Evolutionary conservation across 371 early-diverging fungal species (phyloP).

Genomic region (Rhizopus arrhizus): DNA sequence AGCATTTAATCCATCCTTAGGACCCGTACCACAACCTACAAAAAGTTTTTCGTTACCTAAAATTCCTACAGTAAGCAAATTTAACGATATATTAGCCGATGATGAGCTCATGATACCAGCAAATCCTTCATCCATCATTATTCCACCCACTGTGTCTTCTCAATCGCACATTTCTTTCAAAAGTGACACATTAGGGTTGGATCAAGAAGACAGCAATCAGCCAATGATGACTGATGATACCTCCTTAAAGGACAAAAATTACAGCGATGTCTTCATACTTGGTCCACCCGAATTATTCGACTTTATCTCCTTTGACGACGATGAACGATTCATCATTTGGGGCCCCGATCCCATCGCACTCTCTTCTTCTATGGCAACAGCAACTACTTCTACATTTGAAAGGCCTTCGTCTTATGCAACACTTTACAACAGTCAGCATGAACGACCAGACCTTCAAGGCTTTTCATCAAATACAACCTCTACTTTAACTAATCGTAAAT

Average conservation of each 20-base stretch:
- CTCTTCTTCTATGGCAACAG: constrained; percentile 43
- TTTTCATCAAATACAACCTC: constrained; percentile 45
- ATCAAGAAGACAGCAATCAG: not conserved
- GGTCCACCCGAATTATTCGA: constrained; percentile 56
- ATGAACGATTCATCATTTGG: constrained; percentile 63
- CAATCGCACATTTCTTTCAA: constrained; percentile 17
- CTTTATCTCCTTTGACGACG: constrained; percentile 51
- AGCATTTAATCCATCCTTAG: constrained; percentile 9
- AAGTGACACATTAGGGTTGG: not conserved
- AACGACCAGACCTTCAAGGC: constrained; percentile 28
- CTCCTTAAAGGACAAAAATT: constrained; percentile 1
- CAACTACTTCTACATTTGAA: constrained; percentile 16
- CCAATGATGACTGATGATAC: constrained; percentile 11
- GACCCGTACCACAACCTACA: constrained; percentile 23
- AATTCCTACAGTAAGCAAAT: constrained; percentile 47
- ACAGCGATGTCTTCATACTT: constrained; percentile 7
- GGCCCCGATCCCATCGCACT: constrained; percentile 46
- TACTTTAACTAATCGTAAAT: constrained; percentile 11
- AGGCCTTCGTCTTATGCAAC: constrained; percentile 29
- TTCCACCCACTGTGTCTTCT: constrained; percentile 19
- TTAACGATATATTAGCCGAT: constrained; percentile 32
- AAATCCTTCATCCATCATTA: constrained; percentile 34
- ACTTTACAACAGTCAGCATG: constrained; percentile 24
- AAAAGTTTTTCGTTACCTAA: constrained; percentile 35
- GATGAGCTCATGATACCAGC: constrained; percentile 29